Evolutionary conservation across 306 rosid genomes (phyloP).

Genomic region (Hylodesmum podocarpum): DNA sequence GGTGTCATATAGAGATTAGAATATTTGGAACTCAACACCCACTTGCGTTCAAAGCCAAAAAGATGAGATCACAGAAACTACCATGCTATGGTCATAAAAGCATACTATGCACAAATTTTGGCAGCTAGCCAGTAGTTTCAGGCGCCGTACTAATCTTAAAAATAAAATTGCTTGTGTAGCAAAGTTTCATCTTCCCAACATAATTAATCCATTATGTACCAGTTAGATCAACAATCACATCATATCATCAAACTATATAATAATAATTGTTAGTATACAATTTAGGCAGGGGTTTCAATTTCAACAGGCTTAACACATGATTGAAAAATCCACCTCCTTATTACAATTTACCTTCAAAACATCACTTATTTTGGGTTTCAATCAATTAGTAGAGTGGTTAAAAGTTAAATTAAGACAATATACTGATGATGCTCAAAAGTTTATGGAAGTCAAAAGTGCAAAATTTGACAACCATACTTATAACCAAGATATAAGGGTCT

Average conservation of each 20-base stretch:
- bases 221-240: conserved; percentile 13
- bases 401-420: neutral
- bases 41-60: conserved; percentile 35
- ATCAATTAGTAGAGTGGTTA: neutral
- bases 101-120: conserved; percentile 21
- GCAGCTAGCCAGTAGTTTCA: conserved; percentile 35
- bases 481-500: conserved; percentile 5
- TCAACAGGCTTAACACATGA: conserved; percentile 13
- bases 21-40: conserved; percentile 31
- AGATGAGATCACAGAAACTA: conserved; percentile 33
- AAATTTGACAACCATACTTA: neutral
- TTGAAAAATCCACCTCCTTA: neutral
- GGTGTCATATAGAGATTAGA: conserved; percentile 21
- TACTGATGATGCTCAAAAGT: neutral
- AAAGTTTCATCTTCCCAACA: conserved; percentile 24
- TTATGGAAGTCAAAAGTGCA: conserved; percentile 24
- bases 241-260: neutral
- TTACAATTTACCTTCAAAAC: neutral
- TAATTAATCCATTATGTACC: conserved; percentile 6
- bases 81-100: conserved; percentile 23
- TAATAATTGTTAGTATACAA: neutral
- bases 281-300: conserved; percentile 13
- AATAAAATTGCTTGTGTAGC: conserved; percentile 5
- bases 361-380: neutral
- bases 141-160: conserved; percentile 28